These are phyloP conservation scores for Entomortierella chlamydospora DNA, from an alignment of 192 early-diverging fungal genomes.

Conservation along the genomic window DNA sequence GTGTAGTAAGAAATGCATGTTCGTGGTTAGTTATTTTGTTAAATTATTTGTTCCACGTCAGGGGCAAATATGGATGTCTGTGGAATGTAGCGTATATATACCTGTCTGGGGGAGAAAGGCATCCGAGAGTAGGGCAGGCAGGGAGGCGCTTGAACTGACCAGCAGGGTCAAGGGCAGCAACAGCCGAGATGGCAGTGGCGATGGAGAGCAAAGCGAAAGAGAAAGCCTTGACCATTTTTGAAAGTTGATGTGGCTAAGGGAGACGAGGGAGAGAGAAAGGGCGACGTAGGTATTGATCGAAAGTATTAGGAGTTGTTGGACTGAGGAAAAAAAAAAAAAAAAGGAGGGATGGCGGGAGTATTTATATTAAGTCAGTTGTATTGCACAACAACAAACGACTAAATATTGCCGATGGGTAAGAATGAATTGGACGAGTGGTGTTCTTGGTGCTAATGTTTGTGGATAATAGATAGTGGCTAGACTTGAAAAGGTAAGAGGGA, in stretches of 20 bases:
- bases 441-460: no score
- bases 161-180: conserved; percentile 47
- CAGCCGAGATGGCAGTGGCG: conserved; percentile 41
- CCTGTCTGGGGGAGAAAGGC: conserved; percentile 62
- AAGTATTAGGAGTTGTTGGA: conserved; percentile 48
- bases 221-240: conserved; percentile 46
- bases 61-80: no score
- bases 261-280: not conserved
- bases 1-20: not conserved
- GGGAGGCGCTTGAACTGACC: conserved; percentile 63
- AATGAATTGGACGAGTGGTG: no score
- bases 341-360: not conserved
- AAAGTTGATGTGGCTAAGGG: no score
- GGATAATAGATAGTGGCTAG: no score
- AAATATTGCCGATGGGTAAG: no score
- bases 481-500: no score
- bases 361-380: not conserved
- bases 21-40: no score
- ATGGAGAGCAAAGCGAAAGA: conserved; percentile 45
- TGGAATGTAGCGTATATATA: conserved; percentile 16
- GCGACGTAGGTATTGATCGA: not conserved
- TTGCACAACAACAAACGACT: no score
- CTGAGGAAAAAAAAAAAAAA: conserved; percentile 39
- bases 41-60: no score
- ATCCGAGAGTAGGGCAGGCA: conserved; percentile 61